phyloP scores from a whole-genome alignment of 1,284 basidiomycete species.

The Sanguinoderma infundibulare region DNA sequence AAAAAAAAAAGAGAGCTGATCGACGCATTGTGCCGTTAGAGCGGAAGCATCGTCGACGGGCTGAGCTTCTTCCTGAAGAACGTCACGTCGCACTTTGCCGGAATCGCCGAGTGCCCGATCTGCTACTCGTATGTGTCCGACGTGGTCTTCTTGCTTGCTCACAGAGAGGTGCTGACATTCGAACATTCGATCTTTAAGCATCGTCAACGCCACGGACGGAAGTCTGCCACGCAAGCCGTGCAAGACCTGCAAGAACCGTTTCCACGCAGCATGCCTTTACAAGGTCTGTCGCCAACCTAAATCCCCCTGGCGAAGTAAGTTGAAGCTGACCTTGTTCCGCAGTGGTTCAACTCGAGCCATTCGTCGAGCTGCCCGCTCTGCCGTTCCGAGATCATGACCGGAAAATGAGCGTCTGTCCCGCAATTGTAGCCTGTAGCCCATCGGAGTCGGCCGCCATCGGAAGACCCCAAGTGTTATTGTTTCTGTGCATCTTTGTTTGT shows the following conservation, averaged over 20 bases:
- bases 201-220: slow-evolving; percentile 92
- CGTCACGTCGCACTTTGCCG: slow-evolving; percentile 89
- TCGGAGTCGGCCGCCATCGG: too few relatives aligned
- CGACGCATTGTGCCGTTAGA: slow-evolving; percentile 54
- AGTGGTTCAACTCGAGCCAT: slow-evolving; percentile 95
- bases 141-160: not conserved
- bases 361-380: slow-evolving; percentile 92
- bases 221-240: slow-evolving; percentile 92
- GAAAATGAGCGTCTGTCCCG: slow-evolving; percentile 29
- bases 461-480: not conserved
- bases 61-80: slow-evolving; percentile 96
- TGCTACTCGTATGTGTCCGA: slow-evolving; percentile 90
- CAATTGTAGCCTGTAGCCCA: not conserved
- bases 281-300: slow-evolving; percentile 55
- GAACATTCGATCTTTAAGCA: slow-evolving; percentile 50
- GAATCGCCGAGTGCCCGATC: slow-evolving; percentile 93
- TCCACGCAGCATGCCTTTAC: slow-evolving; percentile 92
- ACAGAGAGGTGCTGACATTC: not conserved
- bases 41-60: slow-evolving; percentile 91
- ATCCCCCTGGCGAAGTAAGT: not conserved
- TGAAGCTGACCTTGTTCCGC: slow-evolving; percentile 4
- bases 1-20: not conserved
- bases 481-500: not conserved
- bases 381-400: slow-evolving; percentile 71
- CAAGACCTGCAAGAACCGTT: slow-evolving; percentile 93